Evolutionary conservation across 2,329 filamentous ascomycete species (phyloP), one percentile per base, ranked within the genome.

Genomic region (Diplodia seriata): DNA sequence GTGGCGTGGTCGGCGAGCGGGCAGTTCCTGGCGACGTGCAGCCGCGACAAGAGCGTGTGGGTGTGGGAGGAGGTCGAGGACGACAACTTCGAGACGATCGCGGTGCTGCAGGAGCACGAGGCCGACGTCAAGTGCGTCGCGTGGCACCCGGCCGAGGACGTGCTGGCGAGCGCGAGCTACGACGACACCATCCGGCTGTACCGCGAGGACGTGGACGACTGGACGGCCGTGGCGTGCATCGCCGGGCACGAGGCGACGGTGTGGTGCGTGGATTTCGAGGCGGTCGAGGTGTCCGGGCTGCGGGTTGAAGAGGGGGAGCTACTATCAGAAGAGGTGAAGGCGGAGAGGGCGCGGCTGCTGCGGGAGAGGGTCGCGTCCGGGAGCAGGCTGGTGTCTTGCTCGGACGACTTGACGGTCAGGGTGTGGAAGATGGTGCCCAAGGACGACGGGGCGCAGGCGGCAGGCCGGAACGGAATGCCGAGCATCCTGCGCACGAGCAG

Each of bases 61-160:
- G 92, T 99, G 73, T 99, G 95, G 95, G 95, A 99, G 80, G 95
- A 98, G 77, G 87, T 97, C 66, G 91, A 90, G 18, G 94, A 97
- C 67, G 94, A 97, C 77, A 95, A 98, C 77, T 98, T 94, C 83
- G 95, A 99, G 84, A 98, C 95, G 1, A 89, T 98, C 18, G 95
- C 94, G 0, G 94, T 98, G 65, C 85, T 98, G 74, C 93, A 92
- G 79, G 95, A 98, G 80, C 95, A 99, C 77, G 91, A 94, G 56
- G 94, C 92, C 26, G 95, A 99, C 80, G 94, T 99, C 72, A 99
- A 99, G 79, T 92, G 89, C 71, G 92, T 99, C 1, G 88, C 89
- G 2, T 99, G 95, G 95, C 94, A 95, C 76, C 93, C 93, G 0
- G 88, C 89, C 65, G 86, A 86, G 74, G 81, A 97, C 71, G 85